Evolutionary conservation across 192 early-diverging fungal species (phyloP), one percentile per base, ranked within the genome.

Genomic region (Coemansia sp.): DNA sequence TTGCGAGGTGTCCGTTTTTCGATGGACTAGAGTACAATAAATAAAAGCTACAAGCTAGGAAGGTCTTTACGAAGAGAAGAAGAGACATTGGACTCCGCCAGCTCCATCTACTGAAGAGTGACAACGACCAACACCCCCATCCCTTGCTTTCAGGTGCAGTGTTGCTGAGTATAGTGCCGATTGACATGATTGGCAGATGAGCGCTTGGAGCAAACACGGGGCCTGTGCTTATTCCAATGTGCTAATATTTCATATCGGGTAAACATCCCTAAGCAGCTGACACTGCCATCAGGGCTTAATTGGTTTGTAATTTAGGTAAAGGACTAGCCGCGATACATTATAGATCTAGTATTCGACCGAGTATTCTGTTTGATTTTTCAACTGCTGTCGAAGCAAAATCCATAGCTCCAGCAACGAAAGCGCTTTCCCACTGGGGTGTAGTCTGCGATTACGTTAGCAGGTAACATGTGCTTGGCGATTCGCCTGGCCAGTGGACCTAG

Each of bases 381-480:
- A n/a, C 46, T 18, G 46, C 46, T 18, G n/a, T n/a, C n/a, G n/a
- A n/a, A n/a, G n/a, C n/a, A n/a, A n/a, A n/a, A n/a, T n/a, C n/a
- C n/a, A n/a, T n/a, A 34, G 33, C 33, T 34, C 33, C 33, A 34
- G 33, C 33, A 34, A 34, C 33, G 5, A 34, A 34, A 34, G 2
- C 33, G 33, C 33, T 34, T 34, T 34, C 33, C 33, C 5, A 1
- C 6, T 5, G 38, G 50, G 3, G 66, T 47, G 20, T 53, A 50
- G 38, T n/a, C 20, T 46, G 75, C 8, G 72, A 76, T 0, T 71
- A 66, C 15, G 24, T 15, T 3, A 73, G 29, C n/a, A n/a, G n/a
- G n/a, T 16, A 85, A 9, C 62, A 53, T 36, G 18, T 77, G n/a
- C 62, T 38, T 70, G 72, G 31, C n/a, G n/a, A n/a, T n/a, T n/a